Conservation (phyloP, 78 protist genomes). For the Polysphondylium violaceum region DNA sequence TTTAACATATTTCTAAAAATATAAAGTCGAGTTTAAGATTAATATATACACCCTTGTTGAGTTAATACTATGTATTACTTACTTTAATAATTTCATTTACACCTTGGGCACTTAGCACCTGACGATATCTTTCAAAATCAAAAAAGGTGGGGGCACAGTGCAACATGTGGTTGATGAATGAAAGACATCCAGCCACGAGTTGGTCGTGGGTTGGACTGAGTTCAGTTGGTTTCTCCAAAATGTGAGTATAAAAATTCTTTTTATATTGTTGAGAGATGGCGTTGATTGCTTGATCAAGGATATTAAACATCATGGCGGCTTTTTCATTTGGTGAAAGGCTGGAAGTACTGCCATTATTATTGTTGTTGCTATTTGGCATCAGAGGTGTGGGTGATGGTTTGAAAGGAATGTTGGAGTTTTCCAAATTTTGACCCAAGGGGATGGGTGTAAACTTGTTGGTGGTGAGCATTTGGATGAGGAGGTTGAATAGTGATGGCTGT, state of each 20-base stretch:
- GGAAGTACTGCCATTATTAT: not conserved
- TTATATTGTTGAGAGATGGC: conserved; percentile 45
- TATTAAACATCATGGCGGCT: conserved; percentile 52
- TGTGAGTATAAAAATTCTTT: conserved; percentile 53
- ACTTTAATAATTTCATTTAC: conserved; percentile 59
- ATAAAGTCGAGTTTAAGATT: not conserved
- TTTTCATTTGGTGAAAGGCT: not conserved
- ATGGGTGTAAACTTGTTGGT: conserved; percentile 65
- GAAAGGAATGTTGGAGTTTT: conserved; percentile 35
- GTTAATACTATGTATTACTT: not conserved
- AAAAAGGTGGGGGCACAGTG: conserved; percentile 56
- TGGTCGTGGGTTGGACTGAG: conserved; percentile 18
- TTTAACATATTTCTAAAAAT: conserved; percentile 20
- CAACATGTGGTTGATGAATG: conserved; percentile 76
- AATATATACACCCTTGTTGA: not conserved
- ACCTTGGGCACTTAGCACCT: conserved; percentile 52
- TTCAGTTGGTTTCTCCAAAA: conserved; percentile 22
- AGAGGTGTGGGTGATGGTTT: conserved; percentile 20
- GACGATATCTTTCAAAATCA: conserved; percentile 72
- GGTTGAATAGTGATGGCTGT: conserved; percentile 52
- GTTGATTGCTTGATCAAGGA: conserved; percentile 46
- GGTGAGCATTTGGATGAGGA: conserved; percentile 64
- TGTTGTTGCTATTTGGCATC: not conserved
- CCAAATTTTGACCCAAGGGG: too few relatives aligned
- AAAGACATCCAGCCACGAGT: conserved; percentile 64